These are phyloP conservation scores for Saitozyma sp. DNA, from an alignment of 768 basidiomycete genomes.

Conservation along the genomic window DNA sequence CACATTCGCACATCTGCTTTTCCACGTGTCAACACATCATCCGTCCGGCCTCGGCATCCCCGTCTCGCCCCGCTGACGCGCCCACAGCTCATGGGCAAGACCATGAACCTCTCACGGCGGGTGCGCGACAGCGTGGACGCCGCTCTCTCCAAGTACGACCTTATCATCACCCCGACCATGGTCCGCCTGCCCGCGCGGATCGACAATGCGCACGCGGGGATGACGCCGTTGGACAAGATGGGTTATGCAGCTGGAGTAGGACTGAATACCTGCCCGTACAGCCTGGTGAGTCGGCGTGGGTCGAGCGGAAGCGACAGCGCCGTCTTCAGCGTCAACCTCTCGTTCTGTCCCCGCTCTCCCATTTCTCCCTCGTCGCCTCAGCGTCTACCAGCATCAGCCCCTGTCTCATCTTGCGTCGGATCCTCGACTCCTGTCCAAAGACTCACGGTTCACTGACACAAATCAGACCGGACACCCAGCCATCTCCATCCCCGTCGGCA, in stretches of 20 bases:
- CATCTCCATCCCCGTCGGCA: conserved; percentile 55
- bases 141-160: conserved; percentile 40
- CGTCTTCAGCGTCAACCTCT: too few species aligned
- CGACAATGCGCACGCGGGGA: conserved; percentile 26
- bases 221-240: conserved; percentile 47
- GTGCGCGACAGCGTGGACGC: conserved; percentile 51
- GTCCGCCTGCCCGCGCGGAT: conserved; percentile 4
- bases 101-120: conserved; percentile 53
- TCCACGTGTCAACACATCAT: too few species aligned
- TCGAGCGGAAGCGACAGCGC: too few species aligned
- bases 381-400: not conserved
- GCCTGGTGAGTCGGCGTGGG: not conserved
- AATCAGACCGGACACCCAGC: conserved; percentile 53
- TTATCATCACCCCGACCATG: conserved; percentile 53
- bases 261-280: conserved; percentile 17
- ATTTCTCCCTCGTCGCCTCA: conserved; percentile 20
- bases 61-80: too few species aligned
- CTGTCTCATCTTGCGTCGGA: too few species aligned
- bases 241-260: conserved; percentile 18
- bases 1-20: too few species aligned
- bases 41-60: too few species aligned
- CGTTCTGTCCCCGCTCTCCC: conserved; percentile 26
- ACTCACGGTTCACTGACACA: conserved; percentile 1
- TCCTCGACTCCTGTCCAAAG: conserved; percentile 6
- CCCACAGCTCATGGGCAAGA: conserved; percentile 43